A percentile compares a stretch with the other conserved stretches of the same genome.
Evolutionary conservation across 306 rosid genomes (phyloP).

Genomic region (Trifolium dubium): DNA sequence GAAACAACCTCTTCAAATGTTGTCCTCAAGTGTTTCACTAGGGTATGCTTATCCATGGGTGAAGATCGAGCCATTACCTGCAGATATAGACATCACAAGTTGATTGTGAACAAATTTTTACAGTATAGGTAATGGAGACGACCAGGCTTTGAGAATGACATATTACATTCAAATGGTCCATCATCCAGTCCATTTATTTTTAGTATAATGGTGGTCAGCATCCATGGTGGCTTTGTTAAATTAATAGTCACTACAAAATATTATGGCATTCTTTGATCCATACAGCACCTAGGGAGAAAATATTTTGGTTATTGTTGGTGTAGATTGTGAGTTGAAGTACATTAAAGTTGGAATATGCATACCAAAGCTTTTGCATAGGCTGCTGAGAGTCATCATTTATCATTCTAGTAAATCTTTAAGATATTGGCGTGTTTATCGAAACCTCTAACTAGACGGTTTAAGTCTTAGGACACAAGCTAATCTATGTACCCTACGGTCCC

Average conservation of each 20-base stretch:
- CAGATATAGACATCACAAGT: slow-evolving; percentile 38
- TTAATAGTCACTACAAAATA: neutral
- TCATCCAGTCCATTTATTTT: slow-evolving; percentile 5
- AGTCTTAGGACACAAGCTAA: slow-evolving; percentile 4
- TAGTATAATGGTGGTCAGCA: slow-evolving; percentile 19
- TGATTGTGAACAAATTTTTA: slow-evolving; percentile 32
- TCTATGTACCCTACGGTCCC: neutral
- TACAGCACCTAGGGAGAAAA: neutral
- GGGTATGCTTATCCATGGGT: slow-evolving; percentile 94
- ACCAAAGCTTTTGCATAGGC: slow-evolving; percentile 28
- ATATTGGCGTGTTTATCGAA: slow-evolving; percentile 23
- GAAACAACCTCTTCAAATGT: slow-evolving; percentile 94
- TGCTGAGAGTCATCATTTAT: slow-evolving; percentile 4
- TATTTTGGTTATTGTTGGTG: neutral
- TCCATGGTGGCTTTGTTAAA: neutral
- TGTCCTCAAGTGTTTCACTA: slow-evolving; percentile 81
- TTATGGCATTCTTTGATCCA: neutral
- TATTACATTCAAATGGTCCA: slow-evolving; percentile 15
- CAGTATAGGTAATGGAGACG: slow-evolving; percentile 10
- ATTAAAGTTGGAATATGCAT: too few relatives aligned
- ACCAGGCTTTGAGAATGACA: slow-evolving; percentile 27
- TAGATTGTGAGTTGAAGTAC: slow-evolving; percentile 8
- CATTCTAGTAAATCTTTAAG: slow-evolving; percentile 10
- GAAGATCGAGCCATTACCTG: slow-evolving; percentile 99
- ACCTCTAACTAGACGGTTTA: slow-evolving; percentile 20